Conservation (phyloP, 192 early-diverging fungal species). For the Chytriomyces sp. region DNA sequence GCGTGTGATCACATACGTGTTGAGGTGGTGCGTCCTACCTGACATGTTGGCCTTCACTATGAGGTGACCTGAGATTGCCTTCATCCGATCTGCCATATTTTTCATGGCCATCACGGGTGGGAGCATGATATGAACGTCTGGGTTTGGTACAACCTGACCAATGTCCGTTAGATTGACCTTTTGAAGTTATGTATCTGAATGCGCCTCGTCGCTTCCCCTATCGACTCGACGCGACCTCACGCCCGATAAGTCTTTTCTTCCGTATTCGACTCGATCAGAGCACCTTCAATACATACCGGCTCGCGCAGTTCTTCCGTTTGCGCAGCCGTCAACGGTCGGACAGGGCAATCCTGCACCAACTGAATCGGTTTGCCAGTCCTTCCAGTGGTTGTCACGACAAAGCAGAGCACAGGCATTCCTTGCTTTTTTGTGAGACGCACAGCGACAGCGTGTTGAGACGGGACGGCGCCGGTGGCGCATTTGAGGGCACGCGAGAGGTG, state of each 20-base stretch:
- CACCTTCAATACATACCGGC: too few species aligned
- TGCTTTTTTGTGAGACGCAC: slow-evolving; percentile 69
- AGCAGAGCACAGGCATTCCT: slow-evolving; percentile 52
- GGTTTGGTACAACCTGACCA: slow-evolving; percentile 24
- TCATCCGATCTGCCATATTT: slow-evolving; percentile 69
- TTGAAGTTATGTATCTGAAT: neutral
- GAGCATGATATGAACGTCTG: slow-evolving; percentile 70
- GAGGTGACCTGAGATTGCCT: slow-evolving; percentile 59
- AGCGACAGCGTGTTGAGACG: slow-evolving; percentile 48
- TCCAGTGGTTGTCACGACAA: slow-evolving; percentile 44
- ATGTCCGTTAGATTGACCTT: neutral
- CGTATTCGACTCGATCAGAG: too few species aligned
- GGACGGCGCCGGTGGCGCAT: slow-evolving; percentile 59
- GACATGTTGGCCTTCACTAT: slow-evolving; percentile 70
- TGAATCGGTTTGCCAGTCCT: slow-evolving; percentile 40
- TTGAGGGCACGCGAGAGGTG: slow-evolving; percentile 66
- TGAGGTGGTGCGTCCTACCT: neutral
- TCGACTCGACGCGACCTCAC: slow-evolving; percentile 50
- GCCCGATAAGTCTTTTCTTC: too few species aligned
- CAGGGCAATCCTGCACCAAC: slow-evolving; percentile 65
- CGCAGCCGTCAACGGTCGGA: slow-evolving; percentile 50
- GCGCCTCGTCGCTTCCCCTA: neutral
- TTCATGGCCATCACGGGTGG: slow-evolving; percentile 69
- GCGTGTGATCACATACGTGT: neutral
- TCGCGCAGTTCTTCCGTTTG: slow-evolving; percentile 63